Evolutionary conservation across 2,329 filamentous ascomycete species (phyloP).

Genomic region (Hypoxylon sp.): DNA sequence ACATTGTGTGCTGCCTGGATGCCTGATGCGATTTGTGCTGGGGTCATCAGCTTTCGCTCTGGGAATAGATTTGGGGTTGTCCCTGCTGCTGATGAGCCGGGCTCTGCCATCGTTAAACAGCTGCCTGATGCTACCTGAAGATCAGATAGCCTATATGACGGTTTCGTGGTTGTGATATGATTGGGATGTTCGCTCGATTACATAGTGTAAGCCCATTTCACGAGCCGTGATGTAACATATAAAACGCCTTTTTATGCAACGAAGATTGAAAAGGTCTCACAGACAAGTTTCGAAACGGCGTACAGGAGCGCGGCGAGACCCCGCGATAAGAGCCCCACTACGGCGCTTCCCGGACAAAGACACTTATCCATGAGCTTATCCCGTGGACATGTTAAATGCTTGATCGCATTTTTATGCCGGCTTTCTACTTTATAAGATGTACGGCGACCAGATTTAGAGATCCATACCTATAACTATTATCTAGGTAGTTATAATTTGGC

Average conservation of each 20-base stretch:
- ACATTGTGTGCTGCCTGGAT: conserved; percentile 59
- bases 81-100: conserved; percentile 25
- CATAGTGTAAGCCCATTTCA: neutral
- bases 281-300: neutral
- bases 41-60: conserved; percentile 55
- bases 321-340: conserved; percentile 36
- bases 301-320: conserved; percentile 16
- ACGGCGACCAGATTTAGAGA: neutral
- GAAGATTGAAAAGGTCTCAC: neutral
- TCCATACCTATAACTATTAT: neutral
- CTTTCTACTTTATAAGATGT: neutral
- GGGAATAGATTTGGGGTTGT: conserved; percentile 55
- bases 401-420: neutral
- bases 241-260: neutral
- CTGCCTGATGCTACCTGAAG: neutral
- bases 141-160: neutral
- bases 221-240: neutral
- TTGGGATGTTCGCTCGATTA: neutral
- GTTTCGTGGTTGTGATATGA: neutral
- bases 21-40: conserved; percentile 58
- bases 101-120: conserved; percentile 27
- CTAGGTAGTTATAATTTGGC: conserved; percentile 60
- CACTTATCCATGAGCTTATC: neutral
- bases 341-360: conserved; percentile 14
- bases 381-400: neutral